phyloP scores from a whole-genome alignment of 2,329 filamentous ascomycete species.

The Seiridium cupressi region DNA sequence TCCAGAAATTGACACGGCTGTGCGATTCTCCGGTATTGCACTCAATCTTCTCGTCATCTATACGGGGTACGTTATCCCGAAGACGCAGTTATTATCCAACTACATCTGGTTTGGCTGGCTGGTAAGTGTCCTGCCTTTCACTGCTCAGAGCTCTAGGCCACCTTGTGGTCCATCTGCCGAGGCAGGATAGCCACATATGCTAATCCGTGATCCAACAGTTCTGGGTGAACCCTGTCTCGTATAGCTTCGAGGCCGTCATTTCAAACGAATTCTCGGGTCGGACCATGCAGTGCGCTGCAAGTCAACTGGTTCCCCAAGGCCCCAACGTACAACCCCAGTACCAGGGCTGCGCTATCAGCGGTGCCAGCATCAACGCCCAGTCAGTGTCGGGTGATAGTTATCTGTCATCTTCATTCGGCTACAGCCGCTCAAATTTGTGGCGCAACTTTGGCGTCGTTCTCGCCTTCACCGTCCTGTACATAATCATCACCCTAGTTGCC shows the following conservation, averaged over 20 bases:
- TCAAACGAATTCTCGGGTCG: constrained; percentile 54
- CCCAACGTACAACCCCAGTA: constrained; percentile 37
- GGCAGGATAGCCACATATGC: not conserved
- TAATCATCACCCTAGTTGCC: constrained; percentile 67
- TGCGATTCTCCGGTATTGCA: constrained; percentile 53
- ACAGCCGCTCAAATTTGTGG: constrained; percentile 61
- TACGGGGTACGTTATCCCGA: constrained; percentile 63
- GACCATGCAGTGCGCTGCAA: constrained; percentile 44
- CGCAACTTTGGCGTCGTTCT: constrained; percentile 78
- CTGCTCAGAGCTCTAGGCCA: too few relatives aligned
- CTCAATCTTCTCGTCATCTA: constrained; percentile 65
- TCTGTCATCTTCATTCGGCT: constrained; percentile 50
- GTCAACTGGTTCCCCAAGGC: constrained; percentile 45
- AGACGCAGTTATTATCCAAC: constrained; percentile 50
- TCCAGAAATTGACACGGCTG: constrained; percentile 55
- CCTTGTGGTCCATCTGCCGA: too few relatives aligned
- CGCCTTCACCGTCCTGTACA: constrained; percentile 72
- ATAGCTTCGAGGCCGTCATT: constrained; percentile 62
- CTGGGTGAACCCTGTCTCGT: constrained; percentile 64
- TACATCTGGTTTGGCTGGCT: constrained; percentile 73
- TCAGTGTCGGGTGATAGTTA: constrained; percentile 56
- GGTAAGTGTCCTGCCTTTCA: not conserved
- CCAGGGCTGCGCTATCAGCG: constrained; percentile 55
- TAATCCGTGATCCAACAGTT: constrained; percentile 23
- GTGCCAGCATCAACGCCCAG: constrained; percentile 44